Evolutionary conservation across 768 basidiomycete genomes (phyloP), one percentile per base, ranked within the genome.

Genomic region (Boletus huronensis): DNA sequence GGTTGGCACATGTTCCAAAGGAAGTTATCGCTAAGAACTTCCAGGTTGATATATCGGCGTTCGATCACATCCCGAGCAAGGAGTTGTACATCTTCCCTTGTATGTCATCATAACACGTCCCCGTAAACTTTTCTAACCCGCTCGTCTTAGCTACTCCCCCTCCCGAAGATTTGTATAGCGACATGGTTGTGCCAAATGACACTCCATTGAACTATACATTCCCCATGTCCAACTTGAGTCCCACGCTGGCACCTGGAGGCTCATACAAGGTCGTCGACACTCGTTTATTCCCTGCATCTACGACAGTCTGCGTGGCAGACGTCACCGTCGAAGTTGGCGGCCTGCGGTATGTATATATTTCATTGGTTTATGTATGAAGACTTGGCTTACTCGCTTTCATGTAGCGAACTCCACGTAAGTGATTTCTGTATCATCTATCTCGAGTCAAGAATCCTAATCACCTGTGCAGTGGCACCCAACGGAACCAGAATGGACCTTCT

Each of bases 1-100:
- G 86, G 84, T 72, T 87, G 23, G 75, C 85, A 3, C 86, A 87
- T 59, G 74, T 82, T 16, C 82, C 83, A 10, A 74, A 77, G 57
- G 75, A 78, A 42, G 80, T 83, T 0, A 68, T 87, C 3, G 82
- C 83, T 16, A 85, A 85, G 71, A 87, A 86, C 66, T 87, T 87
- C 64, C 77, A 79, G 35, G 63, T 75, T 6, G 62, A 68, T 45
- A 72, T 74, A 4, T 69, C 78, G 35, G 72, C 77, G 3, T 84
- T 84, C 53, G 75, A 83, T 53, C 73, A 81, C 42, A 79, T 86
- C 32, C 83, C 84, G 2, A 67, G 74, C 41, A 58, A 67, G 3
- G 78, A 82, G 58, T 67, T 85, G 19, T 85, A 85, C 62, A 85
- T 85, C 44, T 78, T 80, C 63, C 77, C 78, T 47, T 50, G 75